Evolutionary conservation across 1,284 basidiomycete genomes (phyloP).

Genomic region (Coniferiporia sulphurascens): DNA sequence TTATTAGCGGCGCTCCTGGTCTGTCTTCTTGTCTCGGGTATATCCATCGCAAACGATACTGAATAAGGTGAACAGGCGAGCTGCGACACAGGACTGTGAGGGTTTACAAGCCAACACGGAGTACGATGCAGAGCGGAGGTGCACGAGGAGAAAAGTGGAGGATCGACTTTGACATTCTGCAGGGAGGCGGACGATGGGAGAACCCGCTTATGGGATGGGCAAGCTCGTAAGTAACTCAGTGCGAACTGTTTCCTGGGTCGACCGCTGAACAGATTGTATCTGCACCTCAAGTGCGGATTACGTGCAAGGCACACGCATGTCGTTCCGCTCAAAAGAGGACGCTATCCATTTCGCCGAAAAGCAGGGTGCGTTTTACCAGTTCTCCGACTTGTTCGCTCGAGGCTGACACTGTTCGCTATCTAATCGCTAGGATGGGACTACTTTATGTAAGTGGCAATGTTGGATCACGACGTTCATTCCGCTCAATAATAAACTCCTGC

Average conservation of each 20-base stretch:
- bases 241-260: not conserved
- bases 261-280: not conserved
- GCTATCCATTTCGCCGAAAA: constrained; percentile 93
- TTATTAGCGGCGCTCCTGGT: constrained; percentile 78
- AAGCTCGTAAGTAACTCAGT: constrained; percentile 62
- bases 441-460: constrained; percentile 51
- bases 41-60: not conserved
- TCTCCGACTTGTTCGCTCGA: constrained; percentile 5
- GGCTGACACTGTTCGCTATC: constrained; percentile 6
- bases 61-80: constrained; percentile 48
- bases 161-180: constrained; percentile 91
- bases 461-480: constrained; percentile 5
- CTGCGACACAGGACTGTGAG: constrained; percentile 85
- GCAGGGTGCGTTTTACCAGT: constrained; percentile 54
- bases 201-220: constrained; percentile 99
- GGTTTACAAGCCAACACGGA: constrained; percentile 91
- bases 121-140: constrained; percentile 92
- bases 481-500: constrained; percentile 23
- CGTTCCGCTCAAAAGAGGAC: constrained; percentile 88
- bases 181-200: constrained; percentile 92
- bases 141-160: constrained; percentile 88
- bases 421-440: constrained; percentile 66
- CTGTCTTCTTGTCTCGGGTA: constrained; percentile 26
- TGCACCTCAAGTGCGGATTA: constrained; percentile 79
- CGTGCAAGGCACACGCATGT: constrained; percentile 88